Conservation (phyloP, 106 monocot species). For the Cymbidium sinense region DNA sequence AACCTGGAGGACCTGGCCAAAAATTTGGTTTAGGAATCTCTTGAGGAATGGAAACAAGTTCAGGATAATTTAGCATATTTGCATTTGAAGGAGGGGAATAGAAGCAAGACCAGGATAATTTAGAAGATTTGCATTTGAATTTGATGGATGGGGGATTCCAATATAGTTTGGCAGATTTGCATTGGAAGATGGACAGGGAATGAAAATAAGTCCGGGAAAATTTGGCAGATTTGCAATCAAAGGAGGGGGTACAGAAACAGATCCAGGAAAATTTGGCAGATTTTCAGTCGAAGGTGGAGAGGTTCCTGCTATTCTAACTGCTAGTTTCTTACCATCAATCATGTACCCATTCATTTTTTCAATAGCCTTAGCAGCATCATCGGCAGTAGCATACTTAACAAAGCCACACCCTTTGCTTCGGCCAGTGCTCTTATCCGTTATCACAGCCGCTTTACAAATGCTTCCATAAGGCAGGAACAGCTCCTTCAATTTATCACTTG, state of each 20-base stretch:
- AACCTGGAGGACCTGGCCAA: constrained; percentile 6
- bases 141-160: not conserved
- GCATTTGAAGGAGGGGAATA: not conserved
- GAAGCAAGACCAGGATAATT: not conserved
- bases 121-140: not conserved
- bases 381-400: not conserved
- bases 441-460: not conserved
- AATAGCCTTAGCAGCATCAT: not conserved
- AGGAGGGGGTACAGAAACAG: not conserved
- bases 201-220: not conserved
- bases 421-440: not conserved
- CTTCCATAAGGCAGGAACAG: not conserved
- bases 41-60: not conserved
- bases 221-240: not conserved
- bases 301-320: not conserved
- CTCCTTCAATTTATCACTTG: not conserved
- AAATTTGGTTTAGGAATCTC: not conserved
- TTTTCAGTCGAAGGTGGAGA: not conserved
- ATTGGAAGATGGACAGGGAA: not conserved
- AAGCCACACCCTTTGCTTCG: not conserved
- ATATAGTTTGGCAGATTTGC: not conserved
- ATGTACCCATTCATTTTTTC: not conserved
- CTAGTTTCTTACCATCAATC: not conserved
- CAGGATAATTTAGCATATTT: not conserved
- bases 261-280: not conserved